phyloP scores from a whole-genome alignment of 2,329 filamentous ascomycete genomes.

The Echinosphaeria canescens region DNA sequence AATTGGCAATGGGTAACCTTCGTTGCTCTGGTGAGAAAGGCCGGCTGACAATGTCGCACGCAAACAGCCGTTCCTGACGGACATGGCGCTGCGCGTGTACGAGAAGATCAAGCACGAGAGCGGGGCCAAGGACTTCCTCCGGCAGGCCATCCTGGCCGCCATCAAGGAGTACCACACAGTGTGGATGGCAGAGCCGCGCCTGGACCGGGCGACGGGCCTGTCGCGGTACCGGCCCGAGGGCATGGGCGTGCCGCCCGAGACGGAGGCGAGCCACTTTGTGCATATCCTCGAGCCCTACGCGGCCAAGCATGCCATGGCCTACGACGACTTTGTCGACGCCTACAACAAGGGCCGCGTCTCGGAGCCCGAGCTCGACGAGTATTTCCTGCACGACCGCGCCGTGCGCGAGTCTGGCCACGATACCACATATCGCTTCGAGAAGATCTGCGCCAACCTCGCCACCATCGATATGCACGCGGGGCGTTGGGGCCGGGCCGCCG shows the following conservation, averaged over 20 bases:
- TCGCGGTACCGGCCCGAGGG: conserved; percentile 74
- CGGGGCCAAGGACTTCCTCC: conserved; percentile 61
- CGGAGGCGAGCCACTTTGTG: conserved; percentile 68
- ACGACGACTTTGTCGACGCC: conserved; percentile 66
- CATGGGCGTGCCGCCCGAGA: conserved; percentile 74
- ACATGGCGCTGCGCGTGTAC: conserved; percentile 89
- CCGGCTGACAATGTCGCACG: too few species aligned
- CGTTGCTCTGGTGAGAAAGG: too few species aligned
- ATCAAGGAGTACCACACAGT: conserved; percentile 94
- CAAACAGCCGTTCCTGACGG: conserved; percentile 87
- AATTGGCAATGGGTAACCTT: too few species aligned
- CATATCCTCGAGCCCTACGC: conserved; percentile 68
- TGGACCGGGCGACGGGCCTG: conserved; percentile 57
- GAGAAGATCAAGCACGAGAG: conserved; percentile 80
- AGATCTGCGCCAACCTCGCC: conserved; percentile 67
- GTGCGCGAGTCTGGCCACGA: conserved; percentile 95
- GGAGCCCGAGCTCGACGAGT: conserved; percentile 82
- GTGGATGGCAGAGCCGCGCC: conserved; percentile 61
- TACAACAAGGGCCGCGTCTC: conserved; percentile 62
- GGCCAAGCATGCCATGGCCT: conserved; percentile 62
- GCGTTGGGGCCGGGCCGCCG: too few species aligned
- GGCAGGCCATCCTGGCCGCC: conserved; percentile 60
- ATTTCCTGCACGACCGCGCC: conserved; percentile 89
- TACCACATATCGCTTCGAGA: conserved; percentile 83
- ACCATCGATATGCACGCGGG: too few species aligned